phyloP scores from a whole-genome alignment of 441 rosid species.

The Syzygium malaccense region DNA sequence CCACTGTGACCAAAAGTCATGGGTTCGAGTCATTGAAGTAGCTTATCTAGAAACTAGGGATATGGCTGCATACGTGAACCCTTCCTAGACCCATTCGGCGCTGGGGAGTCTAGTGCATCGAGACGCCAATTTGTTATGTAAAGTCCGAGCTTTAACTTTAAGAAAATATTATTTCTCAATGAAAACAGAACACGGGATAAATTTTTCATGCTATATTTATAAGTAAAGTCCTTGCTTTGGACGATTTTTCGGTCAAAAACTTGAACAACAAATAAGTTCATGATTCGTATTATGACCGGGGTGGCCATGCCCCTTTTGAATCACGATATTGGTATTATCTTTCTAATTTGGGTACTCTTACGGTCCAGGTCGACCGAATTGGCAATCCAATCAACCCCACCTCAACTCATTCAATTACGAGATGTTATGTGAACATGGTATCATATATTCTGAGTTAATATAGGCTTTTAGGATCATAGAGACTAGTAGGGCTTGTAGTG shows the following conservation, averaged over 20 bases:
- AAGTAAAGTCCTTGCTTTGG: not conserved
- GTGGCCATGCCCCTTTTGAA: not conserved
- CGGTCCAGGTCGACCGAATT: not conserved
- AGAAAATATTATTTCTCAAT: not conserved
- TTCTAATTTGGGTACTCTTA: not conserved
- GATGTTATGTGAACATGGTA: not conserved
- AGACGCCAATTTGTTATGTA: not conserved
- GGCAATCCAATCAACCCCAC: not conserved
- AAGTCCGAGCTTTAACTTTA: not conserved
- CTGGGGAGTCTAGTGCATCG: not conserved
- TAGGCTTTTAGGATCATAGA: not conserved
- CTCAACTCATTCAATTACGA: not conserved
- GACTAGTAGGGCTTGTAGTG: not conserved
- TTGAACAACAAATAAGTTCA: not conserved
- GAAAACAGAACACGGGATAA: not conserved
- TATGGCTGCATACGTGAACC: not conserved
- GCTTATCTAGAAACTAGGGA: not conserved
- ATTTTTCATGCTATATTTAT: not conserved
- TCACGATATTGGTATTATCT: not conserved
- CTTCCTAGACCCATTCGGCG: not conserved
- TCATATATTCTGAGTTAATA: not conserved
- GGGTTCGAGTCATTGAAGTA: not conserved
- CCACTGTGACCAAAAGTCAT: not conserved
- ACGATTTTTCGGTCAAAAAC: not conserved
- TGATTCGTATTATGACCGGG: not conserved